These are phyloP conservation scores for Aspergillus wentii DNA, from an alignment of 495 filamentous ascomycete species.

Conservation along the genomic window DNA sequence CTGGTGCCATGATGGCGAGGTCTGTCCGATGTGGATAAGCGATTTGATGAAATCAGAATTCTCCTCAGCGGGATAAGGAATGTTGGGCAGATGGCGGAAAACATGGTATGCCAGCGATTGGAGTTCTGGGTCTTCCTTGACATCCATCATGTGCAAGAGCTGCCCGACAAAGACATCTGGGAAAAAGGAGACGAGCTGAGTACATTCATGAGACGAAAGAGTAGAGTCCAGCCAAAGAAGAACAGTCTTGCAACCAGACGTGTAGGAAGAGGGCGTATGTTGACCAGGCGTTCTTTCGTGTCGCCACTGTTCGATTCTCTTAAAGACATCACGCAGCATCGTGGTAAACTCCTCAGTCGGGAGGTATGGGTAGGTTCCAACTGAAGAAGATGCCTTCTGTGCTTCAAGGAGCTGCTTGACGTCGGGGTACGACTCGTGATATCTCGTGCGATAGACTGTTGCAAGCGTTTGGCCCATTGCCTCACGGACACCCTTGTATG, in stretches of 20 bases:
- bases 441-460: constrained; percentile 79
- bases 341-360: constrained; percentile 68
- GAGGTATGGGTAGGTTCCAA: constrained; percentile 79
- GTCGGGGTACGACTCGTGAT: constrained; percentile 86
- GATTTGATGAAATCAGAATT: constrained; percentile 77
- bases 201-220: constrained; percentile 88
- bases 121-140: constrained; percentile 96
- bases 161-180: constrained; percentile 82
- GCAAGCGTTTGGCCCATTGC: constrained; percentile 88
- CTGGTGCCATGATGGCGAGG: constrained; percentile 90
- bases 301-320: constrained; percentile 80
- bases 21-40: constrained; percentile 84
- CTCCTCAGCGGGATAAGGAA: constrained; percentile 84
- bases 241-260: constrained; percentile 92
- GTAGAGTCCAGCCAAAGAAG: constrained; percentile 92
- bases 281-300: constrained; percentile 79
- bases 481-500: constrained; percentile 94
- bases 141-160: constrained; percentile 99
- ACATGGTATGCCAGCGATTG: constrained; percentile 95
- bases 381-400: constrained; percentile 73
- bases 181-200: constrained; percentile 86
- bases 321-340: constrained; percentile 73
- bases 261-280: constrained; percentile 91
- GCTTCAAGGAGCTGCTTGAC: constrained; percentile 67
- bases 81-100: constrained; percentile 93